Evolutionary conservation across 257 asterid genomes (phyloP).

Genomic region (Asclepias syriaca): DNA sequence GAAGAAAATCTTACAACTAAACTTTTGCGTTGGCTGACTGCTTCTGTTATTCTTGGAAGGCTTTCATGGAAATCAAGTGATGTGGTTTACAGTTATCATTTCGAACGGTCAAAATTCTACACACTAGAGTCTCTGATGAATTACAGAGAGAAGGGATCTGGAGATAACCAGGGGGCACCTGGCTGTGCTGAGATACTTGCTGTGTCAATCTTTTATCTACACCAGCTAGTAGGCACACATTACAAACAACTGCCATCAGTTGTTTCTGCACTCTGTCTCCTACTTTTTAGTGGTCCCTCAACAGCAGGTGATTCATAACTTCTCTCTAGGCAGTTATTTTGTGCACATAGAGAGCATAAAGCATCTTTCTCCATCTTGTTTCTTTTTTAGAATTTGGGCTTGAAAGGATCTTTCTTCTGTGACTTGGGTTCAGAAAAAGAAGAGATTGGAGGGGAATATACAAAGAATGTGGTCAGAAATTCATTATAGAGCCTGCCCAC

Average conservation of each 20-base stretch:
- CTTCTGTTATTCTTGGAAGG: conserved; percentile 67
- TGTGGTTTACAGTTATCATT: conserved; percentile 19
- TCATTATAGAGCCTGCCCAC: too few species aligned
- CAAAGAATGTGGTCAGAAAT: too few species aligned
- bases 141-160: conserved; percentile 25
- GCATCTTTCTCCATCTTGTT: not conserved
- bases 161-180: conserved; percentile 16
- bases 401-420: not conserved
- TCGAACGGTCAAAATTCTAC: conserved; percentile 31
- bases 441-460: too few species aligned
- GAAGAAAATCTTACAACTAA: conserved; percentile 57
- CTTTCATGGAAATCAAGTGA: conserved; percentile 33
- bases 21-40: conserved; percentile 85
- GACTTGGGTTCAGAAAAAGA: too few species aligned
- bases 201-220: conserved; percentile 55
- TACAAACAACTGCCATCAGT: conserved; percentile 54
- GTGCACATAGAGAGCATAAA: not conserved
- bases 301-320: conserved; percentile 46
- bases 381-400: too few species aligned
- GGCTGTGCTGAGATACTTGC: conserved; percentile 47
- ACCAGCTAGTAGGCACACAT: conserved; percentile 49
- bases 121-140: conserved; percentile 50
- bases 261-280: conserved; percentile 69
- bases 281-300: conserved; percentile 39
- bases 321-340: not conserved